Evolutionary conservation across 495 filamentous ascomycete genomes (phyloP).

Genomic region (Monascus purpureus): DNA sequence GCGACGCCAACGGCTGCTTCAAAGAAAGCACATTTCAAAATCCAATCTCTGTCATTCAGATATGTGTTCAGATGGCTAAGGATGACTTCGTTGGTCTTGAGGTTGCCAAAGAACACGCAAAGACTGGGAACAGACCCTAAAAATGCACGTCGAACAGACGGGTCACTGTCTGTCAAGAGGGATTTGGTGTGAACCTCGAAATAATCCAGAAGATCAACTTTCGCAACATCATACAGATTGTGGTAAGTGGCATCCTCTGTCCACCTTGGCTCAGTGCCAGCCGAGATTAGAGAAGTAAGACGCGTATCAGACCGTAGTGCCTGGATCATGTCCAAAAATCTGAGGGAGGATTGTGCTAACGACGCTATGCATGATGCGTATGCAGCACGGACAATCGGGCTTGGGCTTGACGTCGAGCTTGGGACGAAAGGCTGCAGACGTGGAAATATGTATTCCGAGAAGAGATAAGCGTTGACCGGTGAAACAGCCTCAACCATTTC

Average conservation of each 20-base stretch:
- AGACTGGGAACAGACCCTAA: conserved; percentile 85
- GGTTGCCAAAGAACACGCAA: conserved; percentile 87
- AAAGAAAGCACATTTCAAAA: conserved; percentile 91
- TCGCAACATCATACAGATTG: conserved; percentile 69
- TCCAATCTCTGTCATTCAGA: conserved; percentile 93
- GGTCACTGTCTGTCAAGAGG: conserved; percentile 73
- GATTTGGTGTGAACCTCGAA: conserved; percentile 84
- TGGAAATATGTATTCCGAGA: conserved; percentile 87
- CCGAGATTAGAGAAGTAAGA: conserved; percentile 61
- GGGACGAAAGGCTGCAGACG: conserved; percentile 60
- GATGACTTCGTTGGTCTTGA: conserved; percentile 83
- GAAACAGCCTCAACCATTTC: conserved; percentile 78
- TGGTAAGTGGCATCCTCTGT: conserved; percentile 69
- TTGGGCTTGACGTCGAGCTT: conserved; percentile 39
- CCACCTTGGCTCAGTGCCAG: conserved; percentile 36
- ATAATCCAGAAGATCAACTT: conserved; percentile 56
- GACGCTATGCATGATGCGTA: conserved; percentile 89
- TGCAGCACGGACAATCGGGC: conserved; percentile 63
- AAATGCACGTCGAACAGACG: conserved; percentile 84
- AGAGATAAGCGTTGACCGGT: conserved; percentile 88
- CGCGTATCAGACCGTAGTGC: conserved; percentile 75
- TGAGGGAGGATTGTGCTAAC: conserved; percentile 74
- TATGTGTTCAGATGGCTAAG: conserved; percentile 95
- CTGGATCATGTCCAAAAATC: conserved; percentile 83
- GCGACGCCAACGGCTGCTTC: conserved; percentile 90